Conservation (phyloP, 257 asterid species). For the Prunella vulgaris region DNA sequence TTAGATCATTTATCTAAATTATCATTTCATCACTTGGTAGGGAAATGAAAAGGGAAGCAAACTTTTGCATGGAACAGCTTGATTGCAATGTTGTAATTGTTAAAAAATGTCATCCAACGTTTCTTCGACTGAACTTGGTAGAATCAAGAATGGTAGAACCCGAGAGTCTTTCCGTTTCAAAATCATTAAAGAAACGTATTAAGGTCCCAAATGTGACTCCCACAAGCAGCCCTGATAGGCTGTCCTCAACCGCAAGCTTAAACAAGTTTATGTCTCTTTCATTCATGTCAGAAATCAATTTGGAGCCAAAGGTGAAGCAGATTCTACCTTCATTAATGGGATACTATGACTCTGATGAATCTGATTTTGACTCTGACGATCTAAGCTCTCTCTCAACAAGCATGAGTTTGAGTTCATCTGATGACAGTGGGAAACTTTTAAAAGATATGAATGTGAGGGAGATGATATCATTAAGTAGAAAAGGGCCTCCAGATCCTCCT, state of each 20-base stretch:
- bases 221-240: constrained; percentile 65
- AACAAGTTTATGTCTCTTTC: constrained; percentile 44
- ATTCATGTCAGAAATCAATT: constrained; percentile 41
- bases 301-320: constrained; percentile 43
- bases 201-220: constrained; percentile 88
- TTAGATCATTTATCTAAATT: background rate
- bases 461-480: constrained; percentile 38
- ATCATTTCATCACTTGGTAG: constrained; percentile 29
- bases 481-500: constrained; percentile 61
- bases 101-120: constrained; percentile 55
- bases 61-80: constrained; percentile 61
- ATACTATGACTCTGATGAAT: constrained; percentile 29
- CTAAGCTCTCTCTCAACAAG: constrained; percentile 49
- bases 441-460: constrained; percentile 47
- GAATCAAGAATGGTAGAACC: constrained; percentile 35
- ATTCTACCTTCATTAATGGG: constrained; percentile 16
- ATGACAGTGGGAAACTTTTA: constrained; percentile 37
- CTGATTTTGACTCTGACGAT: constrained; percentile 57
- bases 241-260: constrained; percentile 55
- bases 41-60: constrained; percentile 61
- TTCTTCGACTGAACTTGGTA: constrained; percentile 65
- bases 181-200: constrained; percentile 22
- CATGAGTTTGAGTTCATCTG: constrained; percentile 42
- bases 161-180: constrained; percentile 23
- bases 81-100: constrained; percentile 70